Evolutionary conservation across 2,329 filamentous ascomycete genomes (phyloP).

Genomic region (Polychaeton citri): DNA sequence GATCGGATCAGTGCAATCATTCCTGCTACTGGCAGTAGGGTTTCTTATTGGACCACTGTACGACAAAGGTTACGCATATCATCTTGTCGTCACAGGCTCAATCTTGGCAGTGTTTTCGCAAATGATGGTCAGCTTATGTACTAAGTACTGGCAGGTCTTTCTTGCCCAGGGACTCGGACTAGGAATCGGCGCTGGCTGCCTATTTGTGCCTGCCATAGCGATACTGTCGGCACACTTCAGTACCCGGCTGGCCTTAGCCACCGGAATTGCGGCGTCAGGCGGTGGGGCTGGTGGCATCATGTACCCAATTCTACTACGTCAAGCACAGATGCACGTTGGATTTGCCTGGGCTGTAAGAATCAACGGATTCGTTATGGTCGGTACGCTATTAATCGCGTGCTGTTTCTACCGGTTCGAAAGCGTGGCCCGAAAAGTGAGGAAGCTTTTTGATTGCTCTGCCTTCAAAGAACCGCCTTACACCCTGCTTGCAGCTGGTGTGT

Average conservation of each 20-base stretch:
- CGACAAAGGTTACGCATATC: conserved; percentile 34
- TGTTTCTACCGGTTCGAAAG: too few species aligned
- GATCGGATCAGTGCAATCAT: conserved; percentile 37
- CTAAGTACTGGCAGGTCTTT: conserved; percentile 35
- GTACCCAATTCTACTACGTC: conserved; percentile 43
- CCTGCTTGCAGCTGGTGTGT: conserved; percentile 27
- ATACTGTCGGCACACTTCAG: conserved; percentile 36
- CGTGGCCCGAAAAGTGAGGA: conserved; percentile 28
- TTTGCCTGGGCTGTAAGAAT: conserved; percentile 53
- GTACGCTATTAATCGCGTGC: conserved; percentile 27
- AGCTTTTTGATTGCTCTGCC: conserved; percentile 30
- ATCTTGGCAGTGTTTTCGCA: conserved; percentile 35
- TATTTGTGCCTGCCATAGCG: conserved; percentile 31
- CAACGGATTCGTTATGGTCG: conserved; percentile 50
- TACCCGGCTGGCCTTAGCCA: conserved; percentile 30
- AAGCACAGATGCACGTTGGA: conserved; percentile 43
- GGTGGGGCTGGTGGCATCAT: conserved; percentile 34
- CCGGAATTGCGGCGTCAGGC: conserved; percentile 34
- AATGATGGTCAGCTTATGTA: conserved; percentile 38
- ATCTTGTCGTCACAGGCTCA: conserved; percentile 28
- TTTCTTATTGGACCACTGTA: conserved; percentile 35
- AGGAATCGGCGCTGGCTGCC: conserved; percentile 30
- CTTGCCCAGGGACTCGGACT: conserved; percentile 37
- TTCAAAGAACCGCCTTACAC: conserved; percentile 29
- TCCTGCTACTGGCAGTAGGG: conserved; percentile 33